Base-by-base conservation (phyloP, 345 rosid genomes). In the Anacardium occidentale region DNA sequence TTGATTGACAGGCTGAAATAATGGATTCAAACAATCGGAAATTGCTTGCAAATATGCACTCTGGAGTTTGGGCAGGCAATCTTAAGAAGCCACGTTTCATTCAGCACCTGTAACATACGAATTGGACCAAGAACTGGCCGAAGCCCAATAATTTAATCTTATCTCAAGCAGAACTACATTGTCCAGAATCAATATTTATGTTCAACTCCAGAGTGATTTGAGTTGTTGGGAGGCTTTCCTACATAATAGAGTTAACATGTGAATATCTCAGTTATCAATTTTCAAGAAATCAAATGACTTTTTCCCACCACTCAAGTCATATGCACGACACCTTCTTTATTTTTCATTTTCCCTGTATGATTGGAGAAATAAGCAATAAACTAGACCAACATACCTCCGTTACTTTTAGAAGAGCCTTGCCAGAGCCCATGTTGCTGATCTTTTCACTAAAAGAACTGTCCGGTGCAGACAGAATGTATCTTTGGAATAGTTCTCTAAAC, bases 321-420 rank as follows among this genome's bases (percentile, higher is more conserved):
- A 37, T 20, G 9, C 32, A 18, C 37, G 18, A 15, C 45, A 21
- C 32, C 44, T 2, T 25, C 24, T 24, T 21, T 56, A 18, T 18
- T 26, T 56, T 34, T 26, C 11, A 37, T 44, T 62, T 50, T 63
- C 20, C 17, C 15, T 59, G n/a, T 14, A 56, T 14, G 53, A 56
- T 57, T 24, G 32, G n/a, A 50, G 44, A 57, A 62, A 45, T 8
- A 61, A n/a, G 42, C 21, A n/a, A 18, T 37, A 0, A 37, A 37
- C 37, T 32, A 75, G 42, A 72, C 68, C 64, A 73, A 63, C 81
- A 83, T 89, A 96, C 99, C 98, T 91, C 98, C 2, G 97, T 96
- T 70, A 96, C 97, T 85, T 87, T 93, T 20, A 96, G 93, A 78
- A 90, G 90, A 63, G 94, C 94, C 84, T 93, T 96, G 79, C 90